Evolutionary conservation across 169 alveolate species (phyloP).

Genomic region (Cryptosporidium felis): DNA sequence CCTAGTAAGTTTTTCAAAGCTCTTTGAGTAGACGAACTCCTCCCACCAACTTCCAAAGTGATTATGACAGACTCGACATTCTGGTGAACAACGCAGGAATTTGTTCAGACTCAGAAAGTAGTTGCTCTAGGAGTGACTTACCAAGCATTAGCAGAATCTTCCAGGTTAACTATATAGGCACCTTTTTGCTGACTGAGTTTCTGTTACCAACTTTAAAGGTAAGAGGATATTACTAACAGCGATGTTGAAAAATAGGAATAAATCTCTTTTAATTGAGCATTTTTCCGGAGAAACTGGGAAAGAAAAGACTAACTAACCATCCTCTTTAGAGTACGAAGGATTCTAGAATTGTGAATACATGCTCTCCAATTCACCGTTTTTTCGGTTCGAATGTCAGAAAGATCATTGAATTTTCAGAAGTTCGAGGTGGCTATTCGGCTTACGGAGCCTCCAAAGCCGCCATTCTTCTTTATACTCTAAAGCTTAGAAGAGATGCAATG

Average conservation of each 20-base stretch:
- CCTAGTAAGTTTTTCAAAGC: constrained; percentile 30
- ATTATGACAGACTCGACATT: constrained; percentile 46
- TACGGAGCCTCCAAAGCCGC: constrained; percentile 71
- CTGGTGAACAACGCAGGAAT: constrained; percentile 62
- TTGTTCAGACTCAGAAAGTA: neutral
- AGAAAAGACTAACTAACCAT: neutral
- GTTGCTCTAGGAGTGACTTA: neutral
- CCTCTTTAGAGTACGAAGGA: constrained; percentile 5
- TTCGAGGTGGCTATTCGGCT: neutral
- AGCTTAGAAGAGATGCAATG: constrained; percentile 54
- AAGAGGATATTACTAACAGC: too few species aligned
- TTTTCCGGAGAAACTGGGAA: too few species aligned
- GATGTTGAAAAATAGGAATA: too few species aligned
- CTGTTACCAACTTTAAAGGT: constrained; percentile 35
- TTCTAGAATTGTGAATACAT: constrained; percentile 60
- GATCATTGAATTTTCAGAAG: constrained; percentile 35
- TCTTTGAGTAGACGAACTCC: too few species aligned
- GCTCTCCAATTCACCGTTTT: constrained; percentile 53
- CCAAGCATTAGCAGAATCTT: neutral
- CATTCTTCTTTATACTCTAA: constrained; percentile 37
- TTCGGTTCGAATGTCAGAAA: constrained; percentile 44
- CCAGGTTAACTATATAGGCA: constrained; percentile 39
- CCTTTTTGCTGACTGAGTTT: constrained; percentile 35
- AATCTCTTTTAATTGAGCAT: too few species aligned
- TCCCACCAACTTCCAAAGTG: too few species aligned